phyloP scores from a whole-genome alignment of 2,329 filamentous ascomycete genomes.

The Pseudovirgaria hyperparasitica region DNA sequence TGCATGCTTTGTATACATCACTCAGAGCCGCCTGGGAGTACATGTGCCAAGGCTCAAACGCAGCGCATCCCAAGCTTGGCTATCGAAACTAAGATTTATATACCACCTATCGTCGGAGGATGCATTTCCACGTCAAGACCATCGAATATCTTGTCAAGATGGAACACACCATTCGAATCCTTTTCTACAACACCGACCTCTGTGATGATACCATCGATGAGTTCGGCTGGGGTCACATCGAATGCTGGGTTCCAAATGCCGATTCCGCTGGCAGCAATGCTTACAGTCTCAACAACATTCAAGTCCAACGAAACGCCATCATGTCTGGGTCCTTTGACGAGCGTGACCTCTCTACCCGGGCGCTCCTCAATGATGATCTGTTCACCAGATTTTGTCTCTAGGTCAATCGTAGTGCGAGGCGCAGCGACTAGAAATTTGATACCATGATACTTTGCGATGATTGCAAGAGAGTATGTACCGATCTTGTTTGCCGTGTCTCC shows the following conservation, averaged over 20 bases:
- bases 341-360: constrained; percentile 67
- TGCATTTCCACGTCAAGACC: constrained; percentile 11
- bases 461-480: constrained; percentile 83
- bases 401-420: constrained; percentile 85
- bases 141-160: constrained; percentile 34
- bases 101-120: constrained; percentile 19
- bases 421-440: constrained; percentile 93
- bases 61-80: no score
- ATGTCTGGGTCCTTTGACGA: constrained; percentile 63
- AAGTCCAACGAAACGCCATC: constrained; percentile 52
- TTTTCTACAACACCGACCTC: constrained; percentile 82
- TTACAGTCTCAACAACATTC: constrained; percentile 54
- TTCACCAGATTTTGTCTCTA: constrained; percentile 61
- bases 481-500: constrained; percentile 99
- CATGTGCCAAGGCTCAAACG: no score
- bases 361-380: constrained; percentile 89
- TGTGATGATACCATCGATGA: constrained; percentile 91
- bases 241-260: constrained; percentile 95
- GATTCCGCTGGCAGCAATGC: constrained; percentile 65
- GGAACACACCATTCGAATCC: constrained; percentile 55
- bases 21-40: no score
- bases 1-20: no score
- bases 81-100: no score
- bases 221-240: constrained; percentile 76
- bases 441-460: constrained; percentile 77